These are phyloP conservation scores for Angomonas ambiguus DNA, from an alignment of 208 protist species.

Conservation along the genomic window DNA sequence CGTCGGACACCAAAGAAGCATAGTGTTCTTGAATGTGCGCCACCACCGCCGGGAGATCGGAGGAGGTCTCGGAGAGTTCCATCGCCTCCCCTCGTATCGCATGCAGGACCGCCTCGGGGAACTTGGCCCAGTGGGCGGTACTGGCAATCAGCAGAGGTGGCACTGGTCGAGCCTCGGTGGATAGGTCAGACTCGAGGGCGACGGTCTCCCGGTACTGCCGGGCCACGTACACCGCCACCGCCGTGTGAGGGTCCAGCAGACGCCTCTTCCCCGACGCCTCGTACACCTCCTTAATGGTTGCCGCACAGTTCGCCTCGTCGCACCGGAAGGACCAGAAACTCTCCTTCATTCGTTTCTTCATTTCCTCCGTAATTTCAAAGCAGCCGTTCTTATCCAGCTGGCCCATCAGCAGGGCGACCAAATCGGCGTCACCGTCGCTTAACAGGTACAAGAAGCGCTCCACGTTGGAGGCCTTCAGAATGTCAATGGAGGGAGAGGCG, in stretches of 20 bases:
- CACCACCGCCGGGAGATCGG: background rate
- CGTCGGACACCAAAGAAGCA: slow-evolving; percentile 16
- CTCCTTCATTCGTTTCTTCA: slow-evolving; percentile 45
- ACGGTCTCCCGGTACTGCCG: slow-evolving; percentile 43
- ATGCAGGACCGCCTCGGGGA: slow-evolving; percentile 69
- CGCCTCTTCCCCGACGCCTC: slow-evolving; percentile 34
- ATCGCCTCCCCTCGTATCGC: slow-evolving; percentile 52
- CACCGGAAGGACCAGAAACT: slow-evolving; percentile 64
- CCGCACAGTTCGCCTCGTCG: slow-evolving; percentile 67
- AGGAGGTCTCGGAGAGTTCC: slow-evolving; percentile 6
- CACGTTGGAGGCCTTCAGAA: slow-evolving; percentile 93
- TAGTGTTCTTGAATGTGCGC: slow-evolving; percentile 25
- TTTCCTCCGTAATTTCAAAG: slow-evolving; percentile 50
- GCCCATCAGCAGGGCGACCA: slow-evolving; percentile 59
- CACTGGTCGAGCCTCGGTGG: slow-evolving; percentile 14
- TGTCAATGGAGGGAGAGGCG: slow-evolving; percentile 88
- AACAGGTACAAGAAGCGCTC: slow-evolving; percentile 94
- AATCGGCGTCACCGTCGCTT: slow-evolving; percentile 57
- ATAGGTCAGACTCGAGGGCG: slow-evolving; percentile 20
- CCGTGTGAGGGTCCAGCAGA: slow-evolving; percentile 85
- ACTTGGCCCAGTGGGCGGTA: slow-evolving; percentile 88
- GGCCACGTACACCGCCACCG: slow-evolving; percentile 74
- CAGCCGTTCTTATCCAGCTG: slow-evolving; percentile 50
- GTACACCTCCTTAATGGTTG: slow-evolving; percentile 69
- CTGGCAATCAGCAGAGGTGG: slow-evolving; percentile 62